phyloP scores from a whole-genome alignment of 73 alveolate species.

The Uronychia setigera region DNA sequence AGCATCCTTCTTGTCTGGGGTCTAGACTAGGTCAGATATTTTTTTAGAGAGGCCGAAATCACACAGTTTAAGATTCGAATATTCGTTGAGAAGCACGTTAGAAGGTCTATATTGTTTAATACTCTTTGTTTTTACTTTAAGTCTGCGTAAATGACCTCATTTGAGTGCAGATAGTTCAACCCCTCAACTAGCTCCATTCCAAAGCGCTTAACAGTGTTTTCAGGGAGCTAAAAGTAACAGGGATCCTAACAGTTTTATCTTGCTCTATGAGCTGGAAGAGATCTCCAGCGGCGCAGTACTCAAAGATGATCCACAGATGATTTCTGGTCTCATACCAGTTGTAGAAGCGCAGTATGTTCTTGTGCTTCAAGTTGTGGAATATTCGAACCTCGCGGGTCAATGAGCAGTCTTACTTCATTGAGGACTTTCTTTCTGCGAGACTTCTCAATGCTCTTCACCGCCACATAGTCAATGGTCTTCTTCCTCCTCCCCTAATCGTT shows the following conservation, averaged over 20 bases:
- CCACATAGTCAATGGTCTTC: conserved; percentile 85
- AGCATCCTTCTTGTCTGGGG: conserved; percentile 46
- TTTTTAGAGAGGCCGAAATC: conserved; percentile 87
- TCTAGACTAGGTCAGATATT: conserved; percentile 53
- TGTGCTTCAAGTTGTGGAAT: conserved; percentile 48
- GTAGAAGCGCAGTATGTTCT: conserved; percentile 71
- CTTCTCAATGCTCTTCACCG: conserved; percentile 86
- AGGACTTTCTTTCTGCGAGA: conserved; percentile 71
- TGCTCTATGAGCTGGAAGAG: conserved; percentile 74
- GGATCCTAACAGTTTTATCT: conserved; percentile 62
- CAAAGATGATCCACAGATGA: conserved; percentile 90
- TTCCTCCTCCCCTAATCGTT: conserved; percentile 79
- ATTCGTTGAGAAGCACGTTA: conserved; percentile 92
- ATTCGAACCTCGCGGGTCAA: conserved; percentile 42
- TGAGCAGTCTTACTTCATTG: conserved; percentile 15
- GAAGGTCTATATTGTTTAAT: conserved; percentile 67
- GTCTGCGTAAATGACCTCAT: conserved; percentile 92
- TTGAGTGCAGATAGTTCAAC: conserved; percentile 79
- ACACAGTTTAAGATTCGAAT: conserved; percentile 87
- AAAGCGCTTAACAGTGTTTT: conserved; percentile 31
- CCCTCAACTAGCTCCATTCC: conserved; percentile 62
- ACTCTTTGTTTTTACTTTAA: conserved; percentile 47
- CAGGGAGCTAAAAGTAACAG: conserved; percentile 31
- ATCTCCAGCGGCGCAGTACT: conserved; percentile 92
- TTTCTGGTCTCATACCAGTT: conserved; percentile 90